phyloP scores from a whole-genome alignment of 2,329 filamentous ascomycete genomes.

The Xenosphaeropsis pyriputrescens region DNA sequence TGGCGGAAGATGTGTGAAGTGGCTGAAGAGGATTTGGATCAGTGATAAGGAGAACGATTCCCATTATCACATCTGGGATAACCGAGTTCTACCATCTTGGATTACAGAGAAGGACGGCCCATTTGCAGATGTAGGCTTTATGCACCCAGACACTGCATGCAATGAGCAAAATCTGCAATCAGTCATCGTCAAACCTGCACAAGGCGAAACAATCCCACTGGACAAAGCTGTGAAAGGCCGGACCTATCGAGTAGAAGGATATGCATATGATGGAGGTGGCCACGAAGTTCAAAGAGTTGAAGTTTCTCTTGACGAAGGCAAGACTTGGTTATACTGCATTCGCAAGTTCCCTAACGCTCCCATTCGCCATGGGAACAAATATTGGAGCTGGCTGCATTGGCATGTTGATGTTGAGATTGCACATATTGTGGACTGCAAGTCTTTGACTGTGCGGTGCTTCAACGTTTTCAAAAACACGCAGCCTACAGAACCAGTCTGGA shows the following conservation, averaged over 20 bases:
- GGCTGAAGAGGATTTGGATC: slow-evolving; percentile 26
- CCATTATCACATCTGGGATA: slow-evolving; percentile 39
- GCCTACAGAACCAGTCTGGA: too few species aligned
- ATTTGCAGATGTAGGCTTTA: slow-evolving; percentile 30
- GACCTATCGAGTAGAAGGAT: slow-evolving; percentile 28
- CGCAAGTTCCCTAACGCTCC: too few species aligned
- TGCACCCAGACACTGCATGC: slow-evolving; percentile 30
- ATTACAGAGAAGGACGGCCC: slow-evolving; percentile 45
- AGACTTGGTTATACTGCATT: slow-evolving; percentile 33
- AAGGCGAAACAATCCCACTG: slow-evolving; percentile 27
- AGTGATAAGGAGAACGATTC: slow-evolving; percentile 26
- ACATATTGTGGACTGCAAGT: too few species aligned
- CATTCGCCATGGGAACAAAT: too few species aligned
- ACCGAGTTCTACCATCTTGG: slow-evolving; percentile 55
- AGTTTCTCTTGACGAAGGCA: slow-evolving; percentile 28
- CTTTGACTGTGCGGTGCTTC: too few species aligned
- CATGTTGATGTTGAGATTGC: too few species aligned
- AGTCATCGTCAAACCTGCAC: slow-evolving; percentile 27
- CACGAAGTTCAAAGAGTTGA: slow-evolving; percentile 33
- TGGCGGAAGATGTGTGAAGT: slow-evolving; percentile 30
- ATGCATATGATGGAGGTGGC: slow-evolving; percentile 33
- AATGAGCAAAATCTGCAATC: slow-evolving; percentile 34
- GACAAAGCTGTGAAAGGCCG: slow-evolving; percentile 20
- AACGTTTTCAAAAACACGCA: too few species aligned
- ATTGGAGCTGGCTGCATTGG: too few species aligned